Conservation (phyloP, 495 filamentous ascomycete genomes). For the Aspergillus homomorphus region DNA sequence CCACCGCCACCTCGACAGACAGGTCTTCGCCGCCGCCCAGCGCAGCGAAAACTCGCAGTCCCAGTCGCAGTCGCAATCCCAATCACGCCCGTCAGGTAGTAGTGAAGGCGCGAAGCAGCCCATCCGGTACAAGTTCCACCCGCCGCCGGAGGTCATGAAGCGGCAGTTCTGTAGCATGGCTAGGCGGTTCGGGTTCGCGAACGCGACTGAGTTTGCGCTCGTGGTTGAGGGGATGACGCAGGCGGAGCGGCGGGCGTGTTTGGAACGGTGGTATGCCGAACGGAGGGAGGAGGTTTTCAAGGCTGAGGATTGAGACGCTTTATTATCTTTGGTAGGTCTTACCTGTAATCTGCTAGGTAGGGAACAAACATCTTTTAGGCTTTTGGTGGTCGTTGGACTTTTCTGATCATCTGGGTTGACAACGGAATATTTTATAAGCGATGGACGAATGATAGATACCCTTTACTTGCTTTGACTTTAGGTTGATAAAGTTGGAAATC, state of each 20-base stretch:
- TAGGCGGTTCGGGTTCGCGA: constrained; percentile 68
- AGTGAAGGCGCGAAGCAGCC: background rate
- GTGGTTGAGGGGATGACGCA: constrained; percentile 94
- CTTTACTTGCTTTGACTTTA: no score
- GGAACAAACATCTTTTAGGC: no score
- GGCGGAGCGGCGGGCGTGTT: constrained; percentile 70
- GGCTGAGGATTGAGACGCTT: no score
- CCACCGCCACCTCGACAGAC: constrained; percentile 37
- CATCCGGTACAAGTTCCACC: constrained; percentile 67
- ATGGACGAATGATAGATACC: no score
- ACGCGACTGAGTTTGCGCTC: constrained; percentile 83
- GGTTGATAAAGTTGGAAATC: no score
- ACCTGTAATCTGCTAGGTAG: no score
- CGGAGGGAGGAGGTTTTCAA: constrained; percentile 42
- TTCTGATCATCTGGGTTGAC: no score
- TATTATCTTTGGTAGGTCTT: no score
- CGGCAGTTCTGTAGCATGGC: constrained; percentile 94
- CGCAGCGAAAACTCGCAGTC: constrained; percentile 28
- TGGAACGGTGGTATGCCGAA: constrained; percentile 76
- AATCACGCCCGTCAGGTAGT: constrained; percentile 5
- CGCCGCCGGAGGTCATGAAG: constrained; percentile 67
- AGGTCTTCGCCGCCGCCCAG: constrained; percentile 39
- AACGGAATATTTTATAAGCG: no score
- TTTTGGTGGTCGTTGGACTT: no score
- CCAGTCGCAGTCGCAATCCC: constrained; percentile 10